Evolutionary conservation across 2,329 filamentous ascomycete species (phyloP), one percentile per base, ranked within the genome.

Genomic region (Orbilia javanica): DNA sequence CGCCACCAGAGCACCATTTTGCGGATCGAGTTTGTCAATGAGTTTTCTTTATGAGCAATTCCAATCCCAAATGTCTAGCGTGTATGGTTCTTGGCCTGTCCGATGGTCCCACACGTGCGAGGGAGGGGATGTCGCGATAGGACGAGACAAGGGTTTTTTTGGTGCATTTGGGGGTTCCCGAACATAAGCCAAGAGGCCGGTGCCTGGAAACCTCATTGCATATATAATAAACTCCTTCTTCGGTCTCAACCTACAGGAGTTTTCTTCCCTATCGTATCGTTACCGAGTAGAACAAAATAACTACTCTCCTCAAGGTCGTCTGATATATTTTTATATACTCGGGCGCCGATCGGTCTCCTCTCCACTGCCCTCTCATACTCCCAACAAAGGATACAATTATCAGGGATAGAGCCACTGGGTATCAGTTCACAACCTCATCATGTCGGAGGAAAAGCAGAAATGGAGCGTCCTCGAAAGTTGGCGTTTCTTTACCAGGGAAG

Each of bases 401-500:
- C 8, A 39, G 22, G 44, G 55, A 10, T n/a, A 53, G 44, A 8
- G 11, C n/a, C 50, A 42, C 27, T 13, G 15, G 18, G 27, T n/a
- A 20, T 42, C 46, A 11, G n/a, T 46, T 25, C 13, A 18, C 55
- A 22, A 18, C 29, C 36, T 27, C 39, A 53, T n/a, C 29, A 77
- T 77, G 73, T 71, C 66, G 29, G 73, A 71, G 29, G 60, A 36
- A 46, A 77, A 77, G 50, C 39, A 46, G 25, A 70, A 71, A 67
- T 71, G 60, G 25, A 64, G 22, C 15, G 39, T 79, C 15, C 62
- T 50, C 36, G 67, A 79, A 3, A 74, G 75, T 48, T 84, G 82
- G 82, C 50, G 64, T 46, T 65, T 82, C 60, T 86, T 85, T 80
- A 83, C 83, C 7, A 78, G 83, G 4, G 63, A 80, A 42, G 86